phyloP scores from a whole-genome alignment of 2,329 filamentous ascomycete species.

The Phyllosticta capitalensis region DNA sequence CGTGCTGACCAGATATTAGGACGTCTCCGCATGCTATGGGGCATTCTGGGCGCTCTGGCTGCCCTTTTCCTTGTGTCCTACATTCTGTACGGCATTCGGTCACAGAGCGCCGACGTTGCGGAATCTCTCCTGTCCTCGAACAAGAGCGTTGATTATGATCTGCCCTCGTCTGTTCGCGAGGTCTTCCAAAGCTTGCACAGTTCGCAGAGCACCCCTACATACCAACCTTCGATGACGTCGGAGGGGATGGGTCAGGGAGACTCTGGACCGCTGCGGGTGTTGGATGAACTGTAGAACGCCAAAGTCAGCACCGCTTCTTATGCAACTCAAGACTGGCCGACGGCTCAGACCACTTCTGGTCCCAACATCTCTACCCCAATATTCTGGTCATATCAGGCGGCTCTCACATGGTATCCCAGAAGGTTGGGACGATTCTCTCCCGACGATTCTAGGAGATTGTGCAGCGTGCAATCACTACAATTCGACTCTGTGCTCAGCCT shows the following conservation, averaged over 20 bases:
- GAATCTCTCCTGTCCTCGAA: conserved; percentile 15
- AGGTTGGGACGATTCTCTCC: no score
- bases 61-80: conserved; percentile 39
- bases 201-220: not conserved
- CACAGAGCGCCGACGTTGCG: conserved; percentile 15
- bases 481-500: no score
- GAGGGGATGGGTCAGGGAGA: conserved; percentile 1
- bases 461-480: no score
- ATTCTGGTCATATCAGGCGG: no score
- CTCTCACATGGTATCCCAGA: no score
- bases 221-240: not conserved
- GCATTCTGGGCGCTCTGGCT: conserved; percentile 40
- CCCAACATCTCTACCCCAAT: no score
- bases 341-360: no score
- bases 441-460: no score
- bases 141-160: conserved; percentile 16
- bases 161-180: conserved; percentile 26
- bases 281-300: conserved; percentile 16
- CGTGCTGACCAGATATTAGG: conserved; percentile 17
- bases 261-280: conserved; percentile 13
- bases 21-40: conserved; percentile 55
- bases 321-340: no score
- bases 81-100: conserved; percentile 24
- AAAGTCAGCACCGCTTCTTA: no score
- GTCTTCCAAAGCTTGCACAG: conserved; percentile 17